Base-by-base conservation (phyloP, 2,329 filamentous ascomycete species). In the Proliferodiscus dingleyae region DNA sequence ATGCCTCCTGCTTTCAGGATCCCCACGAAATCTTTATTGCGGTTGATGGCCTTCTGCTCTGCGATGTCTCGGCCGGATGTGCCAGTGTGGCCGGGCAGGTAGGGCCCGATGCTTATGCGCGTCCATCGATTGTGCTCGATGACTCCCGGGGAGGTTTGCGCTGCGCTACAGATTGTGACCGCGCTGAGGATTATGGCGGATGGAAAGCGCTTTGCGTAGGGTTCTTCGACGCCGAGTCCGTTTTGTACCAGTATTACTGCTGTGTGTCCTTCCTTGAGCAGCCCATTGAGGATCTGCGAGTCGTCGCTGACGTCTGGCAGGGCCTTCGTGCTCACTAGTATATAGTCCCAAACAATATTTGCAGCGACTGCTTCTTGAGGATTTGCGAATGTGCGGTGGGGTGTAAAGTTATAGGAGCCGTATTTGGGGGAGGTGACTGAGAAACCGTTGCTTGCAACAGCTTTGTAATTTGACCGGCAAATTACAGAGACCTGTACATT, bases 41-140 rank as follows among this genome's bases (percentile, higher is more conserved):
- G 46, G 4, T 53, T 44, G 10, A 54, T 36, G 10, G 55, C 55
- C 8, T 6, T 38, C 39, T 49, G 40, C 36, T 50, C 40, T 9
- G 4, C 23, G 16, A 40, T 29, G 13, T 33, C 41, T 4, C 16
- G 22, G 26, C 37, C 40, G 2, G 47, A 43, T 2, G 59, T 45
- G 44, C 66, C 51, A 33, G 66, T 62, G 53, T 68, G 60, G 11
- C 77, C 74, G 15, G 76, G 63, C 1, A 74, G 72, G 62, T 83
- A 87, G 10, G 83, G 80, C 0, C 83, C 84, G 41, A 85, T 72
- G 58, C 81, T 83, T 49, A 87, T 81, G 32, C 83, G 69, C 36
- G 84, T 88, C 84, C 84, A 88, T 30, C 83, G 75, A 62, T 87
- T 86, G 65, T 88, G 84, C 37, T 76, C 72, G 46, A 88, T 77